Evolutionary conservation across 2,329 filamentous ascomycete species (phyloP).

Genomic region (Proliferodiscus dingleyae): DNA sequence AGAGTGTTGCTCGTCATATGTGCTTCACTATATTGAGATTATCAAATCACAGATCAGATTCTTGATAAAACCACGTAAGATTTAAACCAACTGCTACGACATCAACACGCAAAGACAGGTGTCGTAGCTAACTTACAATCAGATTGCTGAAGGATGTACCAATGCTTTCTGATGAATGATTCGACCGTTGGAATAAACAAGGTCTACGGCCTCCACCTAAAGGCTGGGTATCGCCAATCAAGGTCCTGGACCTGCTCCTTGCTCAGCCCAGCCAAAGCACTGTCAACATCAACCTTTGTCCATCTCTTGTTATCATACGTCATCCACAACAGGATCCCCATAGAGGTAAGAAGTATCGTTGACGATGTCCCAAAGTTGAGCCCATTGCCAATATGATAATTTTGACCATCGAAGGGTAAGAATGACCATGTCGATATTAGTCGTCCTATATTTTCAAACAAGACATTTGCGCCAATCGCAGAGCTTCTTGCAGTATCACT

Average conservation of each 20-base stretch:
- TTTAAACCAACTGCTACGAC: no score
- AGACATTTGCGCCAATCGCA: slow-evolving; percentile 63
- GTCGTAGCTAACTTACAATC: no score
- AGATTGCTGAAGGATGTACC: no score
- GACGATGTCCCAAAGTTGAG: slow-evolving; percentile 61
- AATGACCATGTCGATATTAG: slow-evolving; percentile 63
- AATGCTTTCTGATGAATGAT: no score
- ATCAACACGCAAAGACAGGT: no score
- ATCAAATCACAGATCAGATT: no score
- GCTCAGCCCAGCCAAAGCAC: slow-evolving; percentile 49
- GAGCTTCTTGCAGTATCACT: slow-evolving; percentile 64
- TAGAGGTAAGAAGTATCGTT: slow-evolving; percentile 48
- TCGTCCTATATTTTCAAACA: slow-evolving; percentile 70
- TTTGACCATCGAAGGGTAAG: slow-evolving; percentile 55
- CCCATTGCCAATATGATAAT: slow-evolving; percentile 68
- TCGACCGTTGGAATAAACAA: not conserved
- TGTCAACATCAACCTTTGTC: slow-evolving; percentile 48
- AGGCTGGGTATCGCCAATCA: slow-evolving; percentile 63
- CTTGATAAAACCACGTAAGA: no score
- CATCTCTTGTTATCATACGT: slow-evolving; percentile 55
- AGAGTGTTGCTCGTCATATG: no score
- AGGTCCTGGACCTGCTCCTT: slow-evolving; percentile 52
- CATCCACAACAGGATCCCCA: slow-evolving; percentile 55
- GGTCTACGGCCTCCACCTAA: slow-evolving; percentile 50
- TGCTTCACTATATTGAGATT: no score